Evolutionary conservation across 306 rosid genomes (phyloP).

Genomic region (Lathyrus tuberosus): DNA sequence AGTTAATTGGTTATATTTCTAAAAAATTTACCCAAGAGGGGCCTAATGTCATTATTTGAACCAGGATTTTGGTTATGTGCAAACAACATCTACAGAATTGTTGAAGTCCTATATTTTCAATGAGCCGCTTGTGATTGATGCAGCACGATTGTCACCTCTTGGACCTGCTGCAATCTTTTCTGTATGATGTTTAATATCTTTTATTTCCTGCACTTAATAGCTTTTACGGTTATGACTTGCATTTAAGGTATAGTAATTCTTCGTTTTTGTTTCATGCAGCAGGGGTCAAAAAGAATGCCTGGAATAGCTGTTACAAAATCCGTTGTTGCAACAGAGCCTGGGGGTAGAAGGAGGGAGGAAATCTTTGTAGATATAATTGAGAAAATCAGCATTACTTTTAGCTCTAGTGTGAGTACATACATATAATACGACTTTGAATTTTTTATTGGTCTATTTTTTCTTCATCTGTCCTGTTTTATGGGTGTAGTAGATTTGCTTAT

Average conservation of each 20-base stretch:
- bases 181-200: conserved; percentile 48
- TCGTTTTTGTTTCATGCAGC: conserved; percentile 59
- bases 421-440: conserved; percentile 34
- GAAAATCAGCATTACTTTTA: conserved; percentile 90
- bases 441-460: conserved; percentile 25
- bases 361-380: conserved; percentile 90
- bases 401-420: conserved; percentile 75
- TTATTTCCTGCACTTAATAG: conserved; percentile 4
- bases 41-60: conserved; percentile 41
- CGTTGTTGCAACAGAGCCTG: conserved; percentile 80
- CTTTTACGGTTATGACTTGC: conserved; percentile 20
- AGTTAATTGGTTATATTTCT: conserved; percentile 30
- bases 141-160: conserved; percentile 66
- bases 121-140: conserved; percentile 69
- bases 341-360: conserved; percentile 88
- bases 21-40: conserved; percentile 23
- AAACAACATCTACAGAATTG: conserved; percentile 85
- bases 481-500: conserved; percentile 27
- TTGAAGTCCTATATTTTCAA: conserved; percentile 80
- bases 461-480: conserved; percentile 26
- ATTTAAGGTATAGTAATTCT: conserved; percentile 22
- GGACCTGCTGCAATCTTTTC: conserved; percentile 70
- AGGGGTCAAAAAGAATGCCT: conserved; percentile 83
- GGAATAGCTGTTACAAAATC: conserved; percentile 90
- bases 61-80: conserved; percentile 88